phyloP scores from a whole-genome alignment of 169 alveolate genomes.

The Cardiosporidium cionae region DNA sequence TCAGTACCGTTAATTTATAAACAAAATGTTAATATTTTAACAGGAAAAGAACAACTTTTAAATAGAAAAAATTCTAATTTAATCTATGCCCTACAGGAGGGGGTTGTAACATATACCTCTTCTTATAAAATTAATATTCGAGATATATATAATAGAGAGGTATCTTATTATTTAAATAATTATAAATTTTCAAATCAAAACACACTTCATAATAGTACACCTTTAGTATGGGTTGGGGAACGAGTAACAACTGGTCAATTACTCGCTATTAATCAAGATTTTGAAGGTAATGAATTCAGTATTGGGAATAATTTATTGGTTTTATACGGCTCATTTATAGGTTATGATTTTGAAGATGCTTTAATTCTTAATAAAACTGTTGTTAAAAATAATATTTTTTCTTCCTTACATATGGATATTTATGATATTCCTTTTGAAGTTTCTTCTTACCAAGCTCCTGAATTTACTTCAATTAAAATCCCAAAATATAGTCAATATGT shows the following conservation, averaged over 20 bases:
- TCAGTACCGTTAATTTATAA: conserved; percentile 24
- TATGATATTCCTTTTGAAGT: background rate
- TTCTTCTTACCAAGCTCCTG: background rate
- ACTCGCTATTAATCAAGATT: conserved; percentile 20
- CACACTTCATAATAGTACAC: conserved; percentile 6
- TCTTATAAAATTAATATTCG: conserved; percentile 29
- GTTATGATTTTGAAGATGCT: conserved; percentile 42
- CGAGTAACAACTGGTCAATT: conserved; percentile 1
- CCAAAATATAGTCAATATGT: conserved; percentile 18
- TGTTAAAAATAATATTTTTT: conserved; percentile 9
- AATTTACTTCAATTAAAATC: background rate
- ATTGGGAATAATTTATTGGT: conserved; percentile 26
- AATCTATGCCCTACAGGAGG: conserved; percentile 4
- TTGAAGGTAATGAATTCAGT: conserved; percentile 29
- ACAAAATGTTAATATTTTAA: conserved; percentile 11
- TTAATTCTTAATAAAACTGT: conserved; percentile 27
- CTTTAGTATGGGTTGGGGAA: conserved; percentile 36
- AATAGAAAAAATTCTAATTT: conserved; percentile 4
- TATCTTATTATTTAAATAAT: conserved; percentile 32
- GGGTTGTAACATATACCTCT: conserved; percentile 19
- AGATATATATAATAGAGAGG: conserved; percentile 22
- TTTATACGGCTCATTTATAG: conserved; percentile 26
- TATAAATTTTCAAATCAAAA: conserved; percentile 21
- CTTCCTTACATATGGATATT: conserved; percentile 8
- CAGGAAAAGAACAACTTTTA: conserved; percentile 33